phyloP scores from a whole-genome alignment of 441 rosid genomes.

The Euphorbia corollata region DNA sequence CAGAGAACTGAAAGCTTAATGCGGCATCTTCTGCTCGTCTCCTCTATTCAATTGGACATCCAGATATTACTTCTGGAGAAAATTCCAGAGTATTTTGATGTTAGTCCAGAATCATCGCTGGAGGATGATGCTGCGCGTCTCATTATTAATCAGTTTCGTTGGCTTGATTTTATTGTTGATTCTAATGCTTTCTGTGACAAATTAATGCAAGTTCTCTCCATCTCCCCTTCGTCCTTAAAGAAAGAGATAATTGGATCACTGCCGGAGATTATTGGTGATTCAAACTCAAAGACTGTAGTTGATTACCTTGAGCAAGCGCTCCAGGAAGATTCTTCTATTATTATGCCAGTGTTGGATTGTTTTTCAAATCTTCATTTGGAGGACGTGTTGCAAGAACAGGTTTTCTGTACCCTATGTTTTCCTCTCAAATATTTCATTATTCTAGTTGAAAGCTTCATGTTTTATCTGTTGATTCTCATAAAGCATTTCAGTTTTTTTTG shows the following conservation, averaged over 20 bases:
- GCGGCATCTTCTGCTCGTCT: conserved; percentile 60
- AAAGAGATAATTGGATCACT: conserved; percentile 81
- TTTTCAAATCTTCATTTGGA: conserved; percentile 70
- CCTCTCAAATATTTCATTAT: background rate
- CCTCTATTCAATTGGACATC: conserved; percentile 58
- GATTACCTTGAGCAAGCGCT: conserved; percentile 70
- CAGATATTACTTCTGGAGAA: conserved; percentile 66
- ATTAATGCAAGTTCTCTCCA: conserved; percentile 62
- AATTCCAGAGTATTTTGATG: conserved; percentile 63
- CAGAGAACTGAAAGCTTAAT: conserved; percentile 46
- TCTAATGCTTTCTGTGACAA: conserved; percentile 48
- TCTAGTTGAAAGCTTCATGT: background rate
- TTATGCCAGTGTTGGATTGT: conserved; percentile 66
- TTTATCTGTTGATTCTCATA: background rate
- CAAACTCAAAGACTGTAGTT: conserved; percentile 41
- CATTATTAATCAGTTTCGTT: conserved; percentile 63
- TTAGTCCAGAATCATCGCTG: conserved; percentile 24
- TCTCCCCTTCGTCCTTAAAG: conserved; percentile 59
- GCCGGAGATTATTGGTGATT: conserved; percentile 81
- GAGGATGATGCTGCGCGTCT: conserved; percentile 69
- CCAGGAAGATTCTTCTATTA: conserved; percentile 61
- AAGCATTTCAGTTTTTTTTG: background rate
- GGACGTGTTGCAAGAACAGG: conserved; percentile 71
- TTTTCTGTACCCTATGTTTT: conserved; percentile 18
- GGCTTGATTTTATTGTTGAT: conserved; percentile 69